phyloP scores from a whole-genome alignment of 495 filamentous ascomycete genomes.

The Astrothelium macrocarpum region DNA sequence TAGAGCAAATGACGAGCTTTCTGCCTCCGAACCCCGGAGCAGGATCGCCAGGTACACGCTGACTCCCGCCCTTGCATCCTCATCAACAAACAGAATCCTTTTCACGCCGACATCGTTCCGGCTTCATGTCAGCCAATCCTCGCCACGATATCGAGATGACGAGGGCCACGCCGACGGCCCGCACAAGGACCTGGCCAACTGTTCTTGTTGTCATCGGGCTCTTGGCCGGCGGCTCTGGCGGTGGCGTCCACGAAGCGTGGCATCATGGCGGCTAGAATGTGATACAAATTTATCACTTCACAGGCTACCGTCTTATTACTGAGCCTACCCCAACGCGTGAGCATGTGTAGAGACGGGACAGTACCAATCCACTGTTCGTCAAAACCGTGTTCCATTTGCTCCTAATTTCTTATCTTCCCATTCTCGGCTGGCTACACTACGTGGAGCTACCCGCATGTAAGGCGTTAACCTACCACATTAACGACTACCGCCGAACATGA shows the following conservation, averaged over 20 bases:
- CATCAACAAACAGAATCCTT: conserved; percentile 3
- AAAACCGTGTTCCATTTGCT: background rate
- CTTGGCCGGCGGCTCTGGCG: background rate
- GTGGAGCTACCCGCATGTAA: conserved; percentile 2
- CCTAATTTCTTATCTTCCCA: background rate
- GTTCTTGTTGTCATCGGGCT: background rate
- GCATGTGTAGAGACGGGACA: background rate
- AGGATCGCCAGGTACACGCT: conserved; percentile 1
- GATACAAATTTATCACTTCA: background rate
- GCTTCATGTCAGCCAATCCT: background rate
- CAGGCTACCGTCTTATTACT: background rate
- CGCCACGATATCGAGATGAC: background rate
- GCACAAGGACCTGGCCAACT: background rate
- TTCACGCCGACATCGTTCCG: background rate
- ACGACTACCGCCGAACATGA: background rate
- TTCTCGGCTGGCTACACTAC: background rate
- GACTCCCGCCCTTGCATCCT: background rate
- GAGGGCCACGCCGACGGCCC: background rate
- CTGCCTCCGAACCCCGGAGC: background rate
- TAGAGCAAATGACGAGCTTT: background rate
- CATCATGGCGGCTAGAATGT: conserved; percentile 7
- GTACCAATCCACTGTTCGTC: background rate
- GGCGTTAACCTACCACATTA: background rate
- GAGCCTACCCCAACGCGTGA: background rate
- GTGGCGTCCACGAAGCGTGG: conserved; percentile 4